Conservation (phyloP, 176 grass and related monocot genomes). For the Carex scoparia region DNA sequence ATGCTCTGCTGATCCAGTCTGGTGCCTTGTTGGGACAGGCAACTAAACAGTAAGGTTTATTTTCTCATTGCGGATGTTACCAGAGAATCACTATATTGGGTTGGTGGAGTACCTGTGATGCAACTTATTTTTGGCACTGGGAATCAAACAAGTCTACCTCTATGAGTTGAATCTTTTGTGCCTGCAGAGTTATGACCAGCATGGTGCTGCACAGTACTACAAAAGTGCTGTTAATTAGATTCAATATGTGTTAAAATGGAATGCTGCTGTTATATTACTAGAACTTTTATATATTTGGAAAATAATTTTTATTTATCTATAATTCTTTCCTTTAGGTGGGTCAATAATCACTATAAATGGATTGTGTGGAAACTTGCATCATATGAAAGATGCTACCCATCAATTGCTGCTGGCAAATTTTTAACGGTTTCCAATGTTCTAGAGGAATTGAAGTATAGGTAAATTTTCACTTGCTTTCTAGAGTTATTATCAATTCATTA, state of each 20-base stretch:
- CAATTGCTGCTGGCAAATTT: constrained; percentile 59
- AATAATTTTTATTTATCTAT: background rate
- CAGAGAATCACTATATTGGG: background rate
- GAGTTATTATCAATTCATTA: background rate
- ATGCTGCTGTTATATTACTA: background rate
- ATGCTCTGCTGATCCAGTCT: constrained; percentile 59
- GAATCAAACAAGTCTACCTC: background rate
- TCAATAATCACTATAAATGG: constrained; percentile 81
- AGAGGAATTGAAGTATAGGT: constrained; percentile 92
- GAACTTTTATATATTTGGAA: constrained; percentile 13
- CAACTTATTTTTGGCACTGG: background rate
- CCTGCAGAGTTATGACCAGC: background rate
- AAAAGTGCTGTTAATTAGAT: background rate
- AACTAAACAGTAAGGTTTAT: constrained; percentile 72
- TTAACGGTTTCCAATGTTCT: constrained; percentile 79
- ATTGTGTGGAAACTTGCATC: constrained; percentile 85
- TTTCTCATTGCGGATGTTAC: constrained; percentile 11
- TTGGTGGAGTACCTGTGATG: background rate
- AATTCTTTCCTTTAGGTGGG: constrained; percentile 64
- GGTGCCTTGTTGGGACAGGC: constrained; percentile 56
- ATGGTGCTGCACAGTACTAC: background rate
- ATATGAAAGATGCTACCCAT: constrained; percentile 67
- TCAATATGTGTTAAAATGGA: background rate
- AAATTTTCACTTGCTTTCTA: constrained; percentile 12
- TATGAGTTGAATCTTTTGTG: background rate